phyloP scores from a whole-genome alignment of 177 flowering plant genomes.

The Vitis hybrid region DNA sequence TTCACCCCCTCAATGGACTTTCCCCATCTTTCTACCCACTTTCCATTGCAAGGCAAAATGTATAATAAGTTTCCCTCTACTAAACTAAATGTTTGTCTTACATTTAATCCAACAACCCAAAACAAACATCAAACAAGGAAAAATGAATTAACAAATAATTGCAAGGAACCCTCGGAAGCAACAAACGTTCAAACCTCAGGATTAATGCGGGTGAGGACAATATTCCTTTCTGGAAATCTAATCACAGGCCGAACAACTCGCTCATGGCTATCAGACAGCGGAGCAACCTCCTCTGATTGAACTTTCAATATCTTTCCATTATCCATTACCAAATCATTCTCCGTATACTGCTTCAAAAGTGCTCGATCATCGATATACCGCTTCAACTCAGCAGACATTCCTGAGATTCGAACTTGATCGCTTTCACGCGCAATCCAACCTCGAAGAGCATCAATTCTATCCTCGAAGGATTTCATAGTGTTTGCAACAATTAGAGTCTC shows the following conservation, averaged over 20 bases:
- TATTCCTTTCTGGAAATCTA: constrained; percentile 75
- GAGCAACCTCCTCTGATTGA: constrained; percentile 75
- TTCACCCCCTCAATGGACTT: not conserved
- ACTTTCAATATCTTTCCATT: constrained; percentile 59
- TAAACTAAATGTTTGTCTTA: not conserved
- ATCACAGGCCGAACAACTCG: constrained; percentile 72
- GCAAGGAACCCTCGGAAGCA: not conserved
- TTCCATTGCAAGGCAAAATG: not conserved
- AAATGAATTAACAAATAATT: not conserved
- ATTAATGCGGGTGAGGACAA: constrained; percentile 93
- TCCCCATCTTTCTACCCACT: not conserved
- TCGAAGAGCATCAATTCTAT: constrained; percentile 71
- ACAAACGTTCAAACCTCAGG: constrained; percentile 71
- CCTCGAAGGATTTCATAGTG: constrained; percentile 96
- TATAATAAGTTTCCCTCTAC: not conserved
- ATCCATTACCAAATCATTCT: constrained; percentile 66
- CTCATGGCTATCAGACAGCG: constrained; percentile 46
- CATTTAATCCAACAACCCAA: not conserved
- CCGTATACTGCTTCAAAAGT: constrained; percentile 78
- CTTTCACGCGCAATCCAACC: constrained; percentile 64
- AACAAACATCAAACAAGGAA: not conserved
- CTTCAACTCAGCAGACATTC: constrained; percentile 84
- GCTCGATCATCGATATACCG: constrained; percentile 78
- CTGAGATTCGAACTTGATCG: constrained; percentile 56
- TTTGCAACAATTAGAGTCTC: constrained; percentile 98